phyloP scores from a whole-genome alignment of 306 rosid genomes.

The Benincasa hispida region DNA sequence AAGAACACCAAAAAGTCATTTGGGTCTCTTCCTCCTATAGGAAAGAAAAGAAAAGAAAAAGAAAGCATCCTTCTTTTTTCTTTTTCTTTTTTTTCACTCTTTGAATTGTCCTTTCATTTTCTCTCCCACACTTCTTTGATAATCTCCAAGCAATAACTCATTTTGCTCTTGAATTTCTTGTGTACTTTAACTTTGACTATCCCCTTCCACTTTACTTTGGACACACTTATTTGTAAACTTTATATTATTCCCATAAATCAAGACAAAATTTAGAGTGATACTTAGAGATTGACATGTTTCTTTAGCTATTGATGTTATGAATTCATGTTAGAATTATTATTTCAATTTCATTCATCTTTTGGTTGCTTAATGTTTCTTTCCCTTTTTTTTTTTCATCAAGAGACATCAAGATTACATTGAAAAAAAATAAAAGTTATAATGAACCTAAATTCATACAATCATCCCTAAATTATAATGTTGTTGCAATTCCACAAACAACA shows the following conservation, averaged over 20 bases:
- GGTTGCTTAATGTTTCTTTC: neutral
- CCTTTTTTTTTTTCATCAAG: neutral
- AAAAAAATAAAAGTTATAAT: neutral
- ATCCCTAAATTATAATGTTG: neutral
- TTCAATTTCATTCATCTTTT: neutral
- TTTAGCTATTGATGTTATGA: neutral
- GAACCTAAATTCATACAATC: neutral
- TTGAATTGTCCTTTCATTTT: conserved; percentile 1
- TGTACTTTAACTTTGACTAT: conserved; percentile 4
- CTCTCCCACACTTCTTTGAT: neutral
- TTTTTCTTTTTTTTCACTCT: neutral
- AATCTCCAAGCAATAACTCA: neutral
- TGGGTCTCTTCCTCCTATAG: neutral
- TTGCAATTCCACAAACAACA: neutral
- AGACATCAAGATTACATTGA: neutral
- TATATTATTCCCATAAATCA: neutral
- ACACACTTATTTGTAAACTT: neutral
- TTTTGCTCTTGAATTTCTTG: neutral
- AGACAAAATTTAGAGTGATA: neutral
- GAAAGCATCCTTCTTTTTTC: neutral
- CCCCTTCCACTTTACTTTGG: neutral
- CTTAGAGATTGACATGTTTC: neutral
- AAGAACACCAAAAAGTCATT: neutral
- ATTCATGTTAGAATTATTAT: neutral
- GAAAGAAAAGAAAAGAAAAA: neutral